Evolutionary conservation across 2,329 filamentous ascomycete genomes (phyloP).

Genomic region (Fusarium papillatum): DNA sequence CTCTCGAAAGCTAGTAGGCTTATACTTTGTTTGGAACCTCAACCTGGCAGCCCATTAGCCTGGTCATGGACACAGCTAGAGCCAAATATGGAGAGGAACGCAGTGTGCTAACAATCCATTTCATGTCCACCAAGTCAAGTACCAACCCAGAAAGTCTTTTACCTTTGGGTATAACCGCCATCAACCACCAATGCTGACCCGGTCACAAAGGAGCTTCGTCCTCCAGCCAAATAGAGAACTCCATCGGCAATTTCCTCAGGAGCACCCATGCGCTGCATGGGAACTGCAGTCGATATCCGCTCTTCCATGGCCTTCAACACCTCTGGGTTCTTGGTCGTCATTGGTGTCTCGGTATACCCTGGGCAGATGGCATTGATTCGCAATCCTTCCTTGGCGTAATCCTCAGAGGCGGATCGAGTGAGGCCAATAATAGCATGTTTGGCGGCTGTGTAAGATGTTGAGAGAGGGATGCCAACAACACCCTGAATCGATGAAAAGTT

Average conservation of each 20-base stretch:
- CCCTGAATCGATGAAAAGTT: constrained; percentile 38
- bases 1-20: background rate
- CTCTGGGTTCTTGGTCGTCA: constrained; percentile 45
- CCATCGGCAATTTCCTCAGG: constrained; percentile 47
- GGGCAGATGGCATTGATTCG: constrained; percentile 54
- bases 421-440: constrained; percentile 37
- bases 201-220: constrained; percentile 39
- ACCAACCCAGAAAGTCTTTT: background rate
- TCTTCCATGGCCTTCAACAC: constrained; percentile 45
- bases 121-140: background rate
- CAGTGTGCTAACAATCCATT: background rate
- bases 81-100: background rate
- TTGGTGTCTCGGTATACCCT: constrained; percentile 47
- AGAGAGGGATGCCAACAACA: constrained; percentile 27
- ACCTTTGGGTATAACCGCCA: constrained; percentile 35
- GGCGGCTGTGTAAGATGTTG: constrained; percentile 33
- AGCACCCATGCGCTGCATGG: constrained; percentile 45
- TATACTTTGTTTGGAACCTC: constrained; percentile 5
- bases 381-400: constrained; percentile 55
- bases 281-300: constrained; percentile 37
- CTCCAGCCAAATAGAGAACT: constrained; percentile 43
- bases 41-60: constrained; percentile 2
- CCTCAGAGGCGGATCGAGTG: constrained; percentile 53
- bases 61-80: background rate
- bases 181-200: constrained; percentile 35